Base-by-base conservation (phyloP, 305 asterid genomes). In the Caryopteris hybrid region DNA sequence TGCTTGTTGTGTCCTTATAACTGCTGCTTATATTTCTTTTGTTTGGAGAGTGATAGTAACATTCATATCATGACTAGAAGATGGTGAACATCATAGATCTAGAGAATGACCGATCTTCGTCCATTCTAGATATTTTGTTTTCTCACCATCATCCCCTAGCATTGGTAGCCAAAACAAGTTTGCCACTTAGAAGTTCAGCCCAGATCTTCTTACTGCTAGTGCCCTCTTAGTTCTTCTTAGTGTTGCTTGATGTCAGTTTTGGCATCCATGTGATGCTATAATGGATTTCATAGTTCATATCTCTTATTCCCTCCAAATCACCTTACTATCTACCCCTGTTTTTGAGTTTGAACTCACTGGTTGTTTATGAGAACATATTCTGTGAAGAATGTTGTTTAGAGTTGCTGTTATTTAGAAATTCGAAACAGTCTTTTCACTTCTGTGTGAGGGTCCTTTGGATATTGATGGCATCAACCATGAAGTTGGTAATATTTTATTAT, bases 301-400 rank as follows among this genome's bases (percentile, higher is more conserved):
- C 38, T 21, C 23, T 36, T 16, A 16, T 31, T 52, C 10, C 8
- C 21, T 57, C n/a, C 12, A 33, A 50, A 21, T 17, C 33, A 25
- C 17, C 27, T 64, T 50, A 14, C 9, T 25, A 11, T 60, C 21
- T 27, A 34, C 34, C 51, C 41, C 23, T 42, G 34, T 27, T 66
- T 48, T 52, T 29, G 27, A 29, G 43, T 62, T 25, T 21, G 47
- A 71, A 65, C 5, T n/a, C 58, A 60, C 59, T 60, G 41, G 61
- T 27, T 39, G 8, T 12, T 64, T 39, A 66, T 79, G 64, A 59
- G 58, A 58, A 48, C 48, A 13, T n/a, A 4, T 14, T 58, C 64
- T 38, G 99, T 92, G 50, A 80, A 77, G 78, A 88, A 83, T 12
- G 91, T 98, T 38, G 99, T 95, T 73, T 91, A 84, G 46, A 39